Conservation (phyloP, 2,329 filamentous ascomycete genomes). For the Aureobasidium pullulans region DNA sequence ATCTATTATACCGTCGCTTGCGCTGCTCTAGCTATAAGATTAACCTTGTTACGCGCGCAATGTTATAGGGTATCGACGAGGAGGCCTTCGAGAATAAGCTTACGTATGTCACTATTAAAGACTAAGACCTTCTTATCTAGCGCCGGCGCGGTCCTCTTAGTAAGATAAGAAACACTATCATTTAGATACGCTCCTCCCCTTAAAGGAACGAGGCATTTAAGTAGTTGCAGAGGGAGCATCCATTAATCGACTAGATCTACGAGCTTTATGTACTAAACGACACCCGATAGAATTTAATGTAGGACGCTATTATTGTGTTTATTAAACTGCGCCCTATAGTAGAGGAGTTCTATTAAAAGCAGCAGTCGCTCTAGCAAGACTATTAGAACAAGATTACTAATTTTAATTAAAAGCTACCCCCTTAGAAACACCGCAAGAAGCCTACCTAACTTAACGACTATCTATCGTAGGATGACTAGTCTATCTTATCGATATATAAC, state of each 20-base stretch:
- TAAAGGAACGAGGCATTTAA: neutral
- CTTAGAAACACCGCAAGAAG: too few species aligned
- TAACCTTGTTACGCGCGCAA: neutral
- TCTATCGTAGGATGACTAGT: too few species aligned
- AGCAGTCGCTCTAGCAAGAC: too few species aligned
- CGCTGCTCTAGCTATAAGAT: neutral
- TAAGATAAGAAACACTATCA: neutral
- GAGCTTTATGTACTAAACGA: neutral
- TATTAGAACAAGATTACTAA: too few species aligned
- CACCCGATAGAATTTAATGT: neutral
- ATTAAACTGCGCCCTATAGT: too few species aligned
- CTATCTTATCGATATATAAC: too few species aligned
- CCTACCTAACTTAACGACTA: too few species aligned
- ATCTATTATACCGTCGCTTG: neutral
- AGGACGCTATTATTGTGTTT: too few species aligned
- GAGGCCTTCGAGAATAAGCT: neutral
- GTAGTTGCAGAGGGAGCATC: neutral
- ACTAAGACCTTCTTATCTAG: neutral
- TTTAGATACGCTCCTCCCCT: neutral
- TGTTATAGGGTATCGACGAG: neutral
- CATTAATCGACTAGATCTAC: neutral
- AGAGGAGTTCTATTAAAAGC: too few species aligned
- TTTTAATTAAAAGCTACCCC: too few species aligned
- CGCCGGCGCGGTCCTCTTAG: neutral
- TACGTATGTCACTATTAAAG: neutral